phyloP scores from a whole-genome alignment of 1,139 yeast genomes.

The Blastobotrys arbuscula region DNA sequence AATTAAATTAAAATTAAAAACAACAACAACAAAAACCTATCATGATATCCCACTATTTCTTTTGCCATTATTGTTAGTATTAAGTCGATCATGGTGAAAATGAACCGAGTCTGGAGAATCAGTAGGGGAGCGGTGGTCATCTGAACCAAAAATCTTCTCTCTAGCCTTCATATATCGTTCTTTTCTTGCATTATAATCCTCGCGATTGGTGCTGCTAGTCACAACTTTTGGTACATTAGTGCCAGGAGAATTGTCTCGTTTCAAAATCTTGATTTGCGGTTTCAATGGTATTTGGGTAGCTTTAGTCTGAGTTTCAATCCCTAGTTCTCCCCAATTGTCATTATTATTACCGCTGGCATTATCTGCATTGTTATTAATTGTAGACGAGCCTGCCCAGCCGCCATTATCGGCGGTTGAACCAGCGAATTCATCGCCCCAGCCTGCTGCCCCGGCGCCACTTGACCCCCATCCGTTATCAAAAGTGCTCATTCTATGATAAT shows the following conservation, averaged over 20 bases:
- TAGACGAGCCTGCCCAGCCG: background rate
- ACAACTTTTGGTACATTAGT: no score
- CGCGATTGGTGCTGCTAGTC: background rate
- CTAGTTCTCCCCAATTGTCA: background rate
- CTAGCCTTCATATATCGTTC: conserved; percentile 16
- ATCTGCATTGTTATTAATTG: background rate
- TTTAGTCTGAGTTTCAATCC: background rate
- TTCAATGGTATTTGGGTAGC: conserved; percentile 5
- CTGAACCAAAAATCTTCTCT: conserved; percentile 18
- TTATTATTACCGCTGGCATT: background rate
- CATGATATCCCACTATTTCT: no score
- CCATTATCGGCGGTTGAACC: background rate
- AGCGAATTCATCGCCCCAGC: background rate
- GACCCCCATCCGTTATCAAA: background rate
- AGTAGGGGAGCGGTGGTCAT: conserved; percentile 1
- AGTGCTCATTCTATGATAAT: no score
- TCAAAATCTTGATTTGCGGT: conserved; percentile 18
- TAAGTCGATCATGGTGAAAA: no score
- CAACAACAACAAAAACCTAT: no score
- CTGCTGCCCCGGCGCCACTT: background rate
- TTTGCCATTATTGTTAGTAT: no score
- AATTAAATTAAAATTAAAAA: no score
- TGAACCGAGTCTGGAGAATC: conserved; percentile 2
- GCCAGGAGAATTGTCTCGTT: conserved; percentile 11
- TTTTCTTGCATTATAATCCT: conserved; percentile 16